Percentiles rank a stretch among this genome's conserved stretches.
Evolutionary conservation across 805 yeast genomes (phyloP).

Genomic region (Lipomyces orientalis): DNA sequence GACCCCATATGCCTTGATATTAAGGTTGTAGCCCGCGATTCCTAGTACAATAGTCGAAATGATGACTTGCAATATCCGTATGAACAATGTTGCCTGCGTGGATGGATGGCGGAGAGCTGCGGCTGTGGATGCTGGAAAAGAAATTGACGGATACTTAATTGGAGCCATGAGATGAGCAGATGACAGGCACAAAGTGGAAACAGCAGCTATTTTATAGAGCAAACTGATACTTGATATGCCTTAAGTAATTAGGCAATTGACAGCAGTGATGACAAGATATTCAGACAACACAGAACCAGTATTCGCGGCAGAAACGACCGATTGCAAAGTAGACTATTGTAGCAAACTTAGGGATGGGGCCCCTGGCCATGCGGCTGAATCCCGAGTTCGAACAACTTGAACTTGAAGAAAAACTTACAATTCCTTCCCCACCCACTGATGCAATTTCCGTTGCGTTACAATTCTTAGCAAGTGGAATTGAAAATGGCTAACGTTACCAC

Average conservation of each 20-base stretch:
- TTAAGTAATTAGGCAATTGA: too few species aligned
- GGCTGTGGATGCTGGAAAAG: not conserved
- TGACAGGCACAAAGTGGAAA: not conserved
- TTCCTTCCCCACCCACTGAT: too few species aligned
- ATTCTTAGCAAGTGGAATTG: not conserved
- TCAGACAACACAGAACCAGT: too few species aligned
- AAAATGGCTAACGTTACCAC: not conserved
- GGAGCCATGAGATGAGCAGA: not conserved
- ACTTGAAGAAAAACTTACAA: too few species aligned
- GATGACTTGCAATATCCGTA: constrained; percentile 8
- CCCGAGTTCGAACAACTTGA: too few species aligned
- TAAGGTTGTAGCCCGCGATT: constrained; percentile 8
- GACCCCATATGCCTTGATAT: not conserved
- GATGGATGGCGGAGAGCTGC: not conserved
- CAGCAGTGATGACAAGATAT: too few species aligned
- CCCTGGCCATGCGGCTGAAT: too few species aligned
- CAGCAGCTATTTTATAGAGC: not conserved
- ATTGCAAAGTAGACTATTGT: too few species aligned
- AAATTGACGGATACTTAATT: not conserved
- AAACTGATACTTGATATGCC: too few species aligned
- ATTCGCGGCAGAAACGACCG: too few species aligned
- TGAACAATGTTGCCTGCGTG: not conserved
- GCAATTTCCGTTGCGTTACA: not conserved
- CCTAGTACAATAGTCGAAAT: constrained; percentile 2
- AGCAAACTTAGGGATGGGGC: too few species aligned